Evolutionary conservation across 768 basidiomycete genomes (phyloP).

Genomic region (Rhodocollybia butyracea): DNA sequence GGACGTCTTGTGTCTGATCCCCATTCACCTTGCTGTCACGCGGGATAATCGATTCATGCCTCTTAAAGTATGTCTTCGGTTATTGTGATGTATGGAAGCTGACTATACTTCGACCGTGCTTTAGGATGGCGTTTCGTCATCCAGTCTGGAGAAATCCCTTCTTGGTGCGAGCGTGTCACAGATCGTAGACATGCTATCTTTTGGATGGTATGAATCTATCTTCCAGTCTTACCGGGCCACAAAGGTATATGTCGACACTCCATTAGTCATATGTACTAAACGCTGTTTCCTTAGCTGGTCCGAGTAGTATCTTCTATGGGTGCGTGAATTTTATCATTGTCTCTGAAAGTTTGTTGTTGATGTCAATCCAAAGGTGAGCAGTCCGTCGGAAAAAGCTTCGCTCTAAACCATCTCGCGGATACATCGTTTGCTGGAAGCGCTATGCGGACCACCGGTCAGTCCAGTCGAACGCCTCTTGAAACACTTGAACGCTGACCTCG

Average conservation of each 20-base stretch:
- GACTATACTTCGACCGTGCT: too few relatives aligned
- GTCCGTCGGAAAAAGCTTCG: conserved; percentile 60
- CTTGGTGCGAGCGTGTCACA: conserved; percentile 56
- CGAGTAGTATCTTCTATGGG: conserved; percentile 68
- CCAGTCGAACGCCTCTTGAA: not conserved
- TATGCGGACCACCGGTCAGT: conserved; percentile 54
- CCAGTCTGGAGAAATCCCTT: conserved; percentile 46
- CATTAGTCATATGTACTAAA: too few relatives aligned
- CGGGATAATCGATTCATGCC: conserved; percentile 61
- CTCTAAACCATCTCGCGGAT: conserved; percentile 58
- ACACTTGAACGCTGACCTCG: not conserved
- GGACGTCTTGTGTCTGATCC: conserved; percentile 58
- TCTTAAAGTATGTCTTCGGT: conserved; percentile 38
- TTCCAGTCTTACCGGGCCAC: conserved; percentile 60
- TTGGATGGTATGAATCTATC: conserved; percentile 66
- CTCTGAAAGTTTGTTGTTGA: not conserved
- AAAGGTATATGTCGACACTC: conserved; percentile 48
- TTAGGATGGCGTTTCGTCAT: conserved; percentile 34
- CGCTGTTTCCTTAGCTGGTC: conserved; percentile 40
- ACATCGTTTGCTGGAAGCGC: conserved; percentile 66
- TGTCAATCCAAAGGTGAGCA: conserved; percentile 44
- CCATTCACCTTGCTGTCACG: conserved; percentile 60
- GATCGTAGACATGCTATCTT: conserved; percentile 53
- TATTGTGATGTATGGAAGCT: too few relatives aligned
- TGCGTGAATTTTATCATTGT: conserved; percentile 13